Evolutionary conservation across 331 rosid species (phyloP).

Genomic region (Quercus tomentella): DNA sequence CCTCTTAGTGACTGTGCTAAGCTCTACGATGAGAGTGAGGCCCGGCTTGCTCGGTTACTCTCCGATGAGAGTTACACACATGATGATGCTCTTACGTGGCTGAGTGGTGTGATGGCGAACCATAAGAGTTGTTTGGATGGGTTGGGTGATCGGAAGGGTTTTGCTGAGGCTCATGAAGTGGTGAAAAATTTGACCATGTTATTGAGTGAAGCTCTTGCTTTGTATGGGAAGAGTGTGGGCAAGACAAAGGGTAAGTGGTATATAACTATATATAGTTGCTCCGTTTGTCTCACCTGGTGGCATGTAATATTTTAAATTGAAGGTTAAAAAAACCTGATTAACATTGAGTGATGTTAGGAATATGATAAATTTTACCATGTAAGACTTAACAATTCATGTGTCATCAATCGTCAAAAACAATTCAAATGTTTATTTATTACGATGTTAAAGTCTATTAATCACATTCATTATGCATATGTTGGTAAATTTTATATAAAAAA

Average conservation of each 20-base stretch:
- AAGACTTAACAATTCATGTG: too few relatives aligned
- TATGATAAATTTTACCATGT: too few relatives aligned
- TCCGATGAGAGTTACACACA: constrained; percentile 7
- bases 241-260: constrained; percentile 14
- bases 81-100: constrained; percentile 27
- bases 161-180: background rate
- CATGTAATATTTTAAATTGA: too few relatives aligned
- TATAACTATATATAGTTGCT: too few relatives aligned
- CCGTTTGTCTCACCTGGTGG: too few relatives aligned
- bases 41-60: constrained; percentile 27
- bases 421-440: too few relatives aligned
- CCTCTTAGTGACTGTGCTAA: constrained; percentile 54
- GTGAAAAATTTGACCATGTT: constrained; percentile 37
- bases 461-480: too few relatives aligned
- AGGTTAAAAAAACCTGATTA: too few relatives aligned
- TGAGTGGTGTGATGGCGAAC: constrained; percentile 44
- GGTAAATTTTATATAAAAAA: too few relatives aligned
- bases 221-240: constrained; percentile 11
- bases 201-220: constrained; percentile 43
- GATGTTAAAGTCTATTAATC: too few relatives aligned
- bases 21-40: constrained; percentile 58
- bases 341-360: too few relatives aligned
- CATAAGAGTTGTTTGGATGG: constrained; percentile 56
- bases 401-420: too few relatives aligned
- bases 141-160: constrained; percentile 32